Conservation (phyloP, 331 rosid species). For the Pyracantha coccinea region DNA sequence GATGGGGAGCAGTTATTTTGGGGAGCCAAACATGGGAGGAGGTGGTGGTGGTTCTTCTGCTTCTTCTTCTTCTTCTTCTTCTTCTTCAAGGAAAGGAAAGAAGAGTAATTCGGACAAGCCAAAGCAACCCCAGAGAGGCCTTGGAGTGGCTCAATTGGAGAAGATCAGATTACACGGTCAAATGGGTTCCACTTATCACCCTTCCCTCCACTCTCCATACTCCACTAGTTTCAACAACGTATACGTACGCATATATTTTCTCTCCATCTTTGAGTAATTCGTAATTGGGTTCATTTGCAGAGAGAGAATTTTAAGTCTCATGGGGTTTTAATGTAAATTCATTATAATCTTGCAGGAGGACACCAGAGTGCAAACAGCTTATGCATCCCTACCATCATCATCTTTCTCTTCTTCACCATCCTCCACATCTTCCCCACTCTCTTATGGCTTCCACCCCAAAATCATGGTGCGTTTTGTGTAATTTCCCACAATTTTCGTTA, state of each 20-base stretch:
- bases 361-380: conserved; percentile 58
- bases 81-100: conserved; percentile 64
- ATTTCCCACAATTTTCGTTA: too few species aligned
- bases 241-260: conserved; percentile 8
- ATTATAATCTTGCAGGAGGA: conserved; percentile 43
- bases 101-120: conserved; percentile 74
- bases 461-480: conserved; percentile 40
- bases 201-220: conserved; percentile 35
- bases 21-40: conserved; percentile 74
- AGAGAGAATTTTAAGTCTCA: not conserved
- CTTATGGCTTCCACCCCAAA: conserved; percentile 65
- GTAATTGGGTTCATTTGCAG: not conserved
- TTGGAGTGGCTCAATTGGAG: conserved; percentile 98
- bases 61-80: conserved; percentile 2
- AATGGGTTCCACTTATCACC: conserved; percentile 37
- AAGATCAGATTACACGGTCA: conserved; percentile 94
- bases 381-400: conserved; percentile 54
- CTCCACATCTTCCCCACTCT: conserved; percentile 43
- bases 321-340: not conserved
- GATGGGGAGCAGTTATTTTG: conserved; percentile 73
- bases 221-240: conserved; percentile 51
- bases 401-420: conserved; percentile 66
- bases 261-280: not conserved
- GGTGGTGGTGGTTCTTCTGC: conserved; percentile 40
- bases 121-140: conserved; percentile 96